Conservation (phyloP, 148 eudicot genomes). For the Vaccinium corymbosum region DNA sequence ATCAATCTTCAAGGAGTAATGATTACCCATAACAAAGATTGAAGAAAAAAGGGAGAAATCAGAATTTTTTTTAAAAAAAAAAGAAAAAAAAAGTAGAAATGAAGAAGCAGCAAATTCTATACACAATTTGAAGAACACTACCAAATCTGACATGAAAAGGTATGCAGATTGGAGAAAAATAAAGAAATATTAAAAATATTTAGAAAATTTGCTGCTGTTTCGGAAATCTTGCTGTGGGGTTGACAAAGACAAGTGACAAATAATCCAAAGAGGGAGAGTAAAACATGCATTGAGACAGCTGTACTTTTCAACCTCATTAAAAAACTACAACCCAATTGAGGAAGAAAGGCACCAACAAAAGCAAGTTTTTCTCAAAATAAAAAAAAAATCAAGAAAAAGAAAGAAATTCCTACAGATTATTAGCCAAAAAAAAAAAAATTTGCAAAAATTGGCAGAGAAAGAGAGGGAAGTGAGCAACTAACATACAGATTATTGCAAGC, state of each 20-base stretch:
- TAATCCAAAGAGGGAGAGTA: constrained; percentile 7
- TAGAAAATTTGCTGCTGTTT: background rate
- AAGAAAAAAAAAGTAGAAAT: background rate
- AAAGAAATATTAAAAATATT: background rate
- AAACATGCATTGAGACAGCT: constrained; percentile 22
- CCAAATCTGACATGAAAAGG: background rate
- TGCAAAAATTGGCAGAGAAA: background rate
- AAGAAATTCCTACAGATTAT: background rate
- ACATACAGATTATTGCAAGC: background rate
- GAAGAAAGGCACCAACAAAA: constrained; percentile 9
- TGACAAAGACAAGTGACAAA: background rate
- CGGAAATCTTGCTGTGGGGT: background rate
- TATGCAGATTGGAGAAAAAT: background rate
- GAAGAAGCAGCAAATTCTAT: background rate
- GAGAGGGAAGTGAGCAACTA: background rate
- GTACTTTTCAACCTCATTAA: background rate
- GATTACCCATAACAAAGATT: background rate
- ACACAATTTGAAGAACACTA: background rate
- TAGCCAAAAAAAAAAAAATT: no score
- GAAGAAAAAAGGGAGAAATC: background rate
- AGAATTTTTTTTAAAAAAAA: background rate
- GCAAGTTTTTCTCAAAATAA: background rate
- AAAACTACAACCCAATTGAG: background rate
- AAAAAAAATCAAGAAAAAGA: background rate
- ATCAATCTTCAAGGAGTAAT: background rate